Base-by-base conservation (phyloP, 1,139 yeast genomes). In the Yamadazyma aaseri region DNA sequence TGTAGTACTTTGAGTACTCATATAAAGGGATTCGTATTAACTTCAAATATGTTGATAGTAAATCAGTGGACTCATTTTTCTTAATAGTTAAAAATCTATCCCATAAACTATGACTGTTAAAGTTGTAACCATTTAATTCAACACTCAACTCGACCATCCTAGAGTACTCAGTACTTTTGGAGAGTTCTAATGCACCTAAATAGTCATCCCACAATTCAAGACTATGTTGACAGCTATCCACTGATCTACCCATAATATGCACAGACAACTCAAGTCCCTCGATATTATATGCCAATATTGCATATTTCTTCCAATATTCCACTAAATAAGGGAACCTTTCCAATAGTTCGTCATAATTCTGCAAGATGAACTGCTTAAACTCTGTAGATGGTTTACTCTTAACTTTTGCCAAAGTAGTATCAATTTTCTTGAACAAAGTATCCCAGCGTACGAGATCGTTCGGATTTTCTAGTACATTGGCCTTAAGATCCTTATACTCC, bases 131-230 rank as follows among this genome's bases (percentile, higher is more conserved):
- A 31, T 77, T 66, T 13, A 42, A 22, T 22, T 36, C 25, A 3
- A 45, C 15, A 17, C 38, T 26, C 16, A 25, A 14, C 20, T 33
- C 32, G 3, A 39, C 17, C 14, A 20, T 26, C 10, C 10, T 15
- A 9, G 20, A 29, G 26, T 34, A 33, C 8, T 27, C 28, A 9
- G 21, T 22, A 15, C 28, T 17, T n/a, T 35, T 33, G 12, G 37
- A 31, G 11, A 39, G 10, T 9, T 11, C 17, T 22, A 78, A 49
- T 1, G 81, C 78, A 27, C 68, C 65, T 36, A 81, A 49, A 49
- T 79, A 81, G 44, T 81, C 87, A 1, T 63, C 49, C 92, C 92
- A 83, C 3, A 83, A 57, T n/a, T 76, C 82, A 8, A 81, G 45
- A 2, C 84, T 78, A 27, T 63, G 59, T 1, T 85, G 85, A 42